A percentile compares a stretch with the other conserved stretches of the same genome.
Conservation (phyloP, 495 filamentous ascomycete species). For the Hypoxylon perforatum region DNA sequence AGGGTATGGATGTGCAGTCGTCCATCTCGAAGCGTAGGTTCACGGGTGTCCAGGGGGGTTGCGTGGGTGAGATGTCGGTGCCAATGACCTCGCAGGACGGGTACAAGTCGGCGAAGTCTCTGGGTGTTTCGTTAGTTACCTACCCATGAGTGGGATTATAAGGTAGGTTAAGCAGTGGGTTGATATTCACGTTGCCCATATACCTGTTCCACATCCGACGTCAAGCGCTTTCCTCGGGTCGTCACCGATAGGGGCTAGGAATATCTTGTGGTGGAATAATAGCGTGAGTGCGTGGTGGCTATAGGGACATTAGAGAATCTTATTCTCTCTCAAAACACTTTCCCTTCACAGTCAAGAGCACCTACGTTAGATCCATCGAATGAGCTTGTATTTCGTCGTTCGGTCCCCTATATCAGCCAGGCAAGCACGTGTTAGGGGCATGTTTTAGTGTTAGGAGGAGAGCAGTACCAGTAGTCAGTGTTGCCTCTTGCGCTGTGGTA, state of each 20-base stretch:
- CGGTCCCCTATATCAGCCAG: constrained; percentile 39
- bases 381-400: constrained; percentile 53
- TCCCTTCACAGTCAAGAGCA: not conserved
- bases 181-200: constrained; percentile 54
- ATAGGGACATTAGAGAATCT: not conserved
- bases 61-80: constrained; percentile 73
- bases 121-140: constrained; percentile 25
- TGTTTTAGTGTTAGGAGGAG: not conserved
- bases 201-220: constrained; percentile 70
- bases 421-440: not conserved
- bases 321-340: not conserved
- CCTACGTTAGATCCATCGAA: constrained; percentile 49
- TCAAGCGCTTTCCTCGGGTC: constrained; percentile 70
- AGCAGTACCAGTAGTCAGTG: constrained; percentile 47
- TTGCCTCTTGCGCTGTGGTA: constrained; percentile 48
- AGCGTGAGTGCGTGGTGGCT: constrained; percentile 50
- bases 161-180: not conserved
- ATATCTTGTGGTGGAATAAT: constrained; percentile 65
- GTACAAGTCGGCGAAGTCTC: constrained; percentile 58
- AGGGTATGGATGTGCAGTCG: constrained; percentile 54
- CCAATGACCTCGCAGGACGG: constrained; percentile 66
- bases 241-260: constrained; percentile 68
- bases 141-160: not conserved
- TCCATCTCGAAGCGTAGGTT: constrained; percentile 66
- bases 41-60: constrained; percentile 61